Evolutionary conservation across 2,329 filamentous ascomycete species (phyloP).

Genomic region (Coleophoma cylindrospora): DNA sequence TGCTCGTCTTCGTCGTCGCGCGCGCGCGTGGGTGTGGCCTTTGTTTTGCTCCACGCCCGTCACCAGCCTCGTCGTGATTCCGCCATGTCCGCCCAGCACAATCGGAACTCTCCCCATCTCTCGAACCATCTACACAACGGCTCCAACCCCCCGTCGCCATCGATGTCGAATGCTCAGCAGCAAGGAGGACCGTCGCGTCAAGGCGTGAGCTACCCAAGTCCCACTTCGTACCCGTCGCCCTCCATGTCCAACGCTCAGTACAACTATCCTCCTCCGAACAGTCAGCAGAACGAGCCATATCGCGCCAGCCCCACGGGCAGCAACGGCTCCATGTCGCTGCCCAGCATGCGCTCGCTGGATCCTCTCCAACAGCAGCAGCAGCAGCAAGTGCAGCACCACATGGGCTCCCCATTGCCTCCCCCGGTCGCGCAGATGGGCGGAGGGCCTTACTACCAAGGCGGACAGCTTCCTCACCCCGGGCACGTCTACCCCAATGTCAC

Average conservation of each 20-base stretch:
- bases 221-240: slow-evolving; percentile 43
- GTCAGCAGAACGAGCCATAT: slow-evolving; percentile 33
- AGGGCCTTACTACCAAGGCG: slow-evolving; percentile 42
- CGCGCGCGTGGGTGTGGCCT: no score
- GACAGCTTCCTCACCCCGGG: slow-evolving; percentile 31
- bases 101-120: slow-evolving; percentile 21
- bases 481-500: slow-evolving; percentile 41
- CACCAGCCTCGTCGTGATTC: slow-evolving; percentile 4
- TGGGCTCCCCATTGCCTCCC: slow-evolving; percentile 48
- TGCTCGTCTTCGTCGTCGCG: no score
- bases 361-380: slow-evolving; percentile 29
- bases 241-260: slow-evolving; percentile 39
- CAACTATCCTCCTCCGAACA: slow-evolving; percentile 35
- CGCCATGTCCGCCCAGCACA: slow-evolving; percentile 20
- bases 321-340: slow-evolving; percentile 40
- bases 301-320: slow-evolving; percentile 37
- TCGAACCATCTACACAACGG: slow-evolving; percentile 22
- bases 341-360: slow-evolving; percentile 44
- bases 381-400: slow-evolving; percentile 30
- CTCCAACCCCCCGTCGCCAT: slow-evolving; percentile 24
- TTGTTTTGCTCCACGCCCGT: no score
- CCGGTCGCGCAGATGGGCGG: slow-evolving; percentile 42
- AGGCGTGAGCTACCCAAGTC: slow-evolving; percentile 34
- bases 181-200: slow-evolving; percentile 17
- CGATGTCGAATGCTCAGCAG: slow-evolving; percentile 26